Conservation (phyloP, 2,329 filamentous ascomycete genomes). For the Lachnellula hyalina region DNA sequence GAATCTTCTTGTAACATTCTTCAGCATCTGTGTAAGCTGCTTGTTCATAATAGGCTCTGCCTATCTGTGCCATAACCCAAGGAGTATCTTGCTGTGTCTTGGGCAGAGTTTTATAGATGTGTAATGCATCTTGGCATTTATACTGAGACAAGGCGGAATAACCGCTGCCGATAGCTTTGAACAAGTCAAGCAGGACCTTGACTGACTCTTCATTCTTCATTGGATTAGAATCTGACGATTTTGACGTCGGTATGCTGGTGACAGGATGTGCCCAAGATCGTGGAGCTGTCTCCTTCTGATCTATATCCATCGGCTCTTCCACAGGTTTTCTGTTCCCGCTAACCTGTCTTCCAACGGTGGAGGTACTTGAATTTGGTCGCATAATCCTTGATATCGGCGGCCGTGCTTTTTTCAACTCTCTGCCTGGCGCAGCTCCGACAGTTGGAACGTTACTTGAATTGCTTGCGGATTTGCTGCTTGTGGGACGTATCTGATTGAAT, state of each 20-base stretch:
- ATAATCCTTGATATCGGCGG: conserved; percentile 64
- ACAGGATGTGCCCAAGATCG: conserved; percentile 24
- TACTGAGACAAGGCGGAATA: conserved; percentile 77
- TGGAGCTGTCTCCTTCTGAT: conserved; percentile 54
- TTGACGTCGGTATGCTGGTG: conserved; percentile 21
- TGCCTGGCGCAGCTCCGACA: conserved; percentile 54
- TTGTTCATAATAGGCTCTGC: conserved; percentile 86
- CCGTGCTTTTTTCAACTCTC: conserved; percentile 80
- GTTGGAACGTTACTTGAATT: conserved; percentile 43
- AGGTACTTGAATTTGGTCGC: conserved; percentile 59
- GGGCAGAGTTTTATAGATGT: conserved; percentile 66
- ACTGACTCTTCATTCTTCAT: conserved; percentile 70
- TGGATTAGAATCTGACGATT: conserved; percentile 42
- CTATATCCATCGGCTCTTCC: conserved; percentile 62
- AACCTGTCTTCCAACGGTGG: conserved; percentile 77
- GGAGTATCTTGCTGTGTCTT: conserved; percentile 78
- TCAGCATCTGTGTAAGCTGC: conserved; percentile 82
- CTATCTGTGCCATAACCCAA: conserved; percentile 88
- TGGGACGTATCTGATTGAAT: conserved; percentile 64
- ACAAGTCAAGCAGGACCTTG: conserved; percentile 70
- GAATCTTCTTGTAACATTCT: conserved; percentile 75
- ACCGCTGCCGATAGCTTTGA: conserved; percentile 75
- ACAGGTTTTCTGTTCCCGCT: conserved; percentile 84
- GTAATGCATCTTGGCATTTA: conserved; percentile 70
- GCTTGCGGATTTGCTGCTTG: conserved; percentile 35